Evolutionary conservation across 768 basidiomycete species (phyloP).

Genomic region (Calocera cornea): DNA sequence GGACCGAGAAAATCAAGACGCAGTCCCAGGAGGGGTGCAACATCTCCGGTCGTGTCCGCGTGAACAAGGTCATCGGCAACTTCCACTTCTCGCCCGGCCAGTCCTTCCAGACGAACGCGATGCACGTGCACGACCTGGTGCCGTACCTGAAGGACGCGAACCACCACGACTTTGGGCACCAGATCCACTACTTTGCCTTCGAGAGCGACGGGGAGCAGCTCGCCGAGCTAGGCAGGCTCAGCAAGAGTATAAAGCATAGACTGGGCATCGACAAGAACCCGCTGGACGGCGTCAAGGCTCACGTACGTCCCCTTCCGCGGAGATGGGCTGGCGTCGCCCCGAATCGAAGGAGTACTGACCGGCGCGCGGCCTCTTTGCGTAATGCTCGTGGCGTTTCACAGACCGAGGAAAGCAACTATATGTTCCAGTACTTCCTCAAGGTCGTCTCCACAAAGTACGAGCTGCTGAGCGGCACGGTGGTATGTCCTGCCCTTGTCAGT

Average conservation of each 20-base stretch:
- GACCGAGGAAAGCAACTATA: constrained; percentile 71
- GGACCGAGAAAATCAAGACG: constrained; percentile 84
- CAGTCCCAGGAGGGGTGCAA: constrained; percentile 94
- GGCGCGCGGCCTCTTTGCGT: neutral
- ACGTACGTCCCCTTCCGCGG: constrained; percentile 30
- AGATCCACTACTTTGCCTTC: constrained; percentile 68
- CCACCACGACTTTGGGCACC: constrained; percentile 88
- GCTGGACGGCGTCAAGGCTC: constrained; percentile 44
- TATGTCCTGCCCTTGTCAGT: constrained; percentile 24
- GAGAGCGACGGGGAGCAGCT: constrained; percentile 30
- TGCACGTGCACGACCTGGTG: constrained; percentile 76
- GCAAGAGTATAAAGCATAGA: constrained; percentile 33
- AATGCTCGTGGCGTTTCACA: constrained; percentile 17
- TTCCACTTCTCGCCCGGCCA: constrained; percentile 89
- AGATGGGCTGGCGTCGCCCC: neutral
- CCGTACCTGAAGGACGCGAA: constrained; percentile 78
- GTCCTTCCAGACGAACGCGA: constrained; percentile 77
- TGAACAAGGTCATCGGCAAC: constrained; percentile 95
- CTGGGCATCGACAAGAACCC: constrained; percentile 67
- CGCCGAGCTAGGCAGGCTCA: constrained; percentile 9
- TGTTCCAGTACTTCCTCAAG: constrained; percentile 99
- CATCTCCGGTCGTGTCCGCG: constrained; percentile 75
- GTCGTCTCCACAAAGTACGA: constrained; percentile 93
- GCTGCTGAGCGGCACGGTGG: constrained; percentile 58
- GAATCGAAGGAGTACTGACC: constrained; percentile 9